Evolutionary conservation across 495 filamentous ascomycete species (phyloP), one percentile per base, ranked within the genome.

Genomic region (Tuber aestivum): DNA sequence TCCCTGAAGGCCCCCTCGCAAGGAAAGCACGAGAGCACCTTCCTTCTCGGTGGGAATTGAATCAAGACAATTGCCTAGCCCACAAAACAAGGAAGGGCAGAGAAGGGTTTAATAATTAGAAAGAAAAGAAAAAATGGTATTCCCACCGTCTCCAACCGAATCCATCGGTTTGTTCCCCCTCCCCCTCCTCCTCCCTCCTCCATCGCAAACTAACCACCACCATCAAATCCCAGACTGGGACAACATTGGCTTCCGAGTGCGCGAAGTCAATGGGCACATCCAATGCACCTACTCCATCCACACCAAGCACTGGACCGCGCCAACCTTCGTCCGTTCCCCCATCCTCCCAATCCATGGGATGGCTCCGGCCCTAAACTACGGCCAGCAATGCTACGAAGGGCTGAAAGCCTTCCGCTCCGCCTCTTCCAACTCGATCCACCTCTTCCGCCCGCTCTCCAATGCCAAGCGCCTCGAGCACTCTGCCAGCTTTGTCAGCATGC

Each of bases 321-420:
- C 91, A 16, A 78, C 86, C 75, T 94, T 96, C 86, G 86, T 97
- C 74, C 83, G 86, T 27, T 91, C 93, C 79, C 94, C 94, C 6
- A 93, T 87, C 86, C 88, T 97, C 75, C 87, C 88, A 72, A 89
- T 97, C 80, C 94, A 97, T 84, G 94, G 94, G 76, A 93, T 97
- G 91, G 89, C 93, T 0, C 94, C 94, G 0, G 94, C 87, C 45
- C 88, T 97, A 68, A 97, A 97, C 87, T 97, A 97, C 83, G 94
- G 82, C 41, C 92, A 95, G 79, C 94, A 97, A 86, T 94, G 93
- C 70, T 97, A 94, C 87, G 94, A 97, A 80, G 94, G 94, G 16
- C 87, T 97, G 74, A 97, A 97, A 84, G 93, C 94, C 72, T 96
- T 97, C 87, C 93, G 94, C 48, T 87, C 88, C 45, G 89, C 91